These are phyloP conservation scores for Hypoxylon lenormandii DNA, from an alignment of 495 filamentous ascomycete species.

Conservation along the genomic window DNA sequence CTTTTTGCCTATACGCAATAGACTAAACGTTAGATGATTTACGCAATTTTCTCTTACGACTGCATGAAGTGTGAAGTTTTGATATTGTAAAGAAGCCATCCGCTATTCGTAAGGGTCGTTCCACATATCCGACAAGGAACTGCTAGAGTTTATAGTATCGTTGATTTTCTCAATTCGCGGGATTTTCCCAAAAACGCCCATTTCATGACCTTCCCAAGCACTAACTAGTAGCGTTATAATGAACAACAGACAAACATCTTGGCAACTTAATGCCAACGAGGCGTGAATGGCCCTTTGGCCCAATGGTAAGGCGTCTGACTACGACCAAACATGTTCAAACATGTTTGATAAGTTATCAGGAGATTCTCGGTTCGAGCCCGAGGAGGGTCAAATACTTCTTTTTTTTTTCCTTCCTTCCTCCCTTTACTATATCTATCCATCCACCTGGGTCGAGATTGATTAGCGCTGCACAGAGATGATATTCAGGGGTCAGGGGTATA, in stretches of 20 bases:
- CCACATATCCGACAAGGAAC: no score
- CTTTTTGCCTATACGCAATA: slow-evolving; percentile 24
- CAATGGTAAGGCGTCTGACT: slow-evolving; percentile 44
- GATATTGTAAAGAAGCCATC: not conserved
- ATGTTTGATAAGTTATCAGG: slow-evolving; percentile 25
- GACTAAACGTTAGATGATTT: slow-evolving; percentile 30
- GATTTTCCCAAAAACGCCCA: no score
- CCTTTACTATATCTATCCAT: not conserved
- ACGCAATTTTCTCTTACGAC: not conserved
- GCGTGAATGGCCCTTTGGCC: slow-evolving; percentile 29
- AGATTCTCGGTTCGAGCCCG: slow-evolving; percentile 39
- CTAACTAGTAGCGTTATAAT: no score
- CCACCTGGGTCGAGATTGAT: no score
- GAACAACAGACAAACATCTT: no score
- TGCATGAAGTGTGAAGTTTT: not conserved
- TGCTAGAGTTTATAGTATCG: no score
- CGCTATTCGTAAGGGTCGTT: no score
- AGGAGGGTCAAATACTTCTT: slow-evolving; percentile 15
- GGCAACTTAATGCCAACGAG: no score
- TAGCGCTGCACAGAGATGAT: no score
- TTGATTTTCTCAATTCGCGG: no score
- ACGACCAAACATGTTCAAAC: slow-evolving; percentile 10
- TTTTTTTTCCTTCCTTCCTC: not conserved
- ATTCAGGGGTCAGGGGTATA: no score
- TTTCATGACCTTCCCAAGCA: no score